Evolutionary conservation across 192 early-diverging fungal genomes (phyloP).

Genomic region (Paraglomus occultum): DNA sequence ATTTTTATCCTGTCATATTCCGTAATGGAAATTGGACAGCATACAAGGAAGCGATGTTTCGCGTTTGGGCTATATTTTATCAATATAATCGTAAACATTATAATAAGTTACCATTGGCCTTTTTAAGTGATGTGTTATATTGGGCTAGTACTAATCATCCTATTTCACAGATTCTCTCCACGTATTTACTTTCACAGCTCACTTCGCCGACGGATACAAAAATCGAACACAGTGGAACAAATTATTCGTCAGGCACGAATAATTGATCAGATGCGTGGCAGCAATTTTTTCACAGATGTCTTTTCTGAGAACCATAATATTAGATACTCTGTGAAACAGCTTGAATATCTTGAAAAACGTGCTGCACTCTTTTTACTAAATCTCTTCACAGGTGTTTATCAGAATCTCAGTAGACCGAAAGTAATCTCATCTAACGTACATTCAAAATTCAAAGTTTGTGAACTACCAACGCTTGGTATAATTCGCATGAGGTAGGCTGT

Average conservation of each 20-base stretch:
- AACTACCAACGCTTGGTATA: not conserved
- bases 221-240: slow-evolving; percentile 8
- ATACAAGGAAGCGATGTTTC: slow-evolving; percentile 19
- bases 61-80: slow-evolving; percentile 14
- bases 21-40: not conserved
- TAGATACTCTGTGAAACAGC: not conserved
- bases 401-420: too few relatives aligned
- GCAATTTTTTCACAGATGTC: not conserved
- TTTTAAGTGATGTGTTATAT: slow-evolving; percentile 28
- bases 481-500: too few relatives aligned
- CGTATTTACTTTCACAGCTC: slow-evolving; percentile 14
- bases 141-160: slow-evolving; percentile 17
- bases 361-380: slow-evolving; percentile 11
- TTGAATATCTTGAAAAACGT: slow-evolving; percentile 19
- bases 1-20: slow-evolving; percentile 19
- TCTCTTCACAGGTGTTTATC: slow-evolving; percentile 14
- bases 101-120: slow-evolving; percentile 19
- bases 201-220: not conserved
- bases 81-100: not conserved
- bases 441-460: not conserved
- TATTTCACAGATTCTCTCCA: slow-evolving; percentile 8
- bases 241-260: slow-evolving; percentile 6
- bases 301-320: slow-evolving; percentile 13
- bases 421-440: not conserved
- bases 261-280: slow-evolving; percentile 3